Evolutionary conservation across 495 filamentous ascomycete genomes (phyloP).

Genomic region (Talaromyces stipitatus): DNA sequence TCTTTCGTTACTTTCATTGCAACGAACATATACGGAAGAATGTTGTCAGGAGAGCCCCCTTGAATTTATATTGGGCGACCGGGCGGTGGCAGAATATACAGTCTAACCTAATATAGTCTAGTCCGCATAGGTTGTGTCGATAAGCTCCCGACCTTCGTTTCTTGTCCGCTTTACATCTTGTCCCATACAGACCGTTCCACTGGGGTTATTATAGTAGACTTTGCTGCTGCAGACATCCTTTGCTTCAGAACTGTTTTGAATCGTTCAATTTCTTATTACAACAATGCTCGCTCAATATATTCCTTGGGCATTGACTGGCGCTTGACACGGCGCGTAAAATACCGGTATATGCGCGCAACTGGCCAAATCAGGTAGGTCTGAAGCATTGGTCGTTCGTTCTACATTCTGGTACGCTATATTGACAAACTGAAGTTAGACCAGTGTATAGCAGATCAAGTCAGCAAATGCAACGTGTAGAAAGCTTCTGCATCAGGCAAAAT

Average conservation of each 20-base stretch:
- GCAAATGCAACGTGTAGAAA: background rate
- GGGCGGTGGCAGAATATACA: no score
- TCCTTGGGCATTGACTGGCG: background rate
- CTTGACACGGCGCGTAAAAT: background rate
- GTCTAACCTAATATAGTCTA: no score
- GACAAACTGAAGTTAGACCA: background rate
- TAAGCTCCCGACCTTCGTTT: slow-evolving; percentile 3
- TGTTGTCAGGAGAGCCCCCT: no score
- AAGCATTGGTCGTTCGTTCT: background rate
- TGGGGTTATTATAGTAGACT: background rate
- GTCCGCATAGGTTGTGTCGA: no score
- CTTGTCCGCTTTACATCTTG: background rate
- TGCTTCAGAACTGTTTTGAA: background rate
- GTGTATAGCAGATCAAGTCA: background rate
- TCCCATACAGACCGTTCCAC: background rate
- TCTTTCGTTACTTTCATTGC: no score
- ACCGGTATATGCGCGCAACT: background rate
- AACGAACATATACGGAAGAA: no score
- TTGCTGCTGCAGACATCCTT: background rate
- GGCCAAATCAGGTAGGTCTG: background rate
- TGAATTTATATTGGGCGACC: no score
- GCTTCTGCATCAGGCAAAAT: background rate
- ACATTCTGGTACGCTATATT: background rate
- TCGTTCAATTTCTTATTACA: background rate
- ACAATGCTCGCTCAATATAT: background rate